phyloP scores from a whole-genome alignment of 257 asterid genomes.

The Pogostemon cablin region DNA sequence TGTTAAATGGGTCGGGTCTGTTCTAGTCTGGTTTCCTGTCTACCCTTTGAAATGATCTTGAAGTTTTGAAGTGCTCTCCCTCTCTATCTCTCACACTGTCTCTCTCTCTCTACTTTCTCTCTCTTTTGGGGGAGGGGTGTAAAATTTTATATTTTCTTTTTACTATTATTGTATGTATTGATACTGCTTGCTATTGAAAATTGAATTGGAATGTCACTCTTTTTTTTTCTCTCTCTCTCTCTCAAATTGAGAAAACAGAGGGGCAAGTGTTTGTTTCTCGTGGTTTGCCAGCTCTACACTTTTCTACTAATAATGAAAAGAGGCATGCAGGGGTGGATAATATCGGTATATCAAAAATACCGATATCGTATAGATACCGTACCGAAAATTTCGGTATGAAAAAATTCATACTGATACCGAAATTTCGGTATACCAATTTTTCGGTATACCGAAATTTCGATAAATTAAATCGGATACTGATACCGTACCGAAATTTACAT shows the following conservation, averaged over 20 bases:
- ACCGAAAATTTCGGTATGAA: too few species aligned
- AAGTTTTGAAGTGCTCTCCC: conserved; percentile 41
- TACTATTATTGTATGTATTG: conserved; percentile 20
- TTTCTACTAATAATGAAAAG: conserved; percentile 17
- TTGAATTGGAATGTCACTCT: conserved; percentile 25
- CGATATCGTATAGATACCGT: too few species aligned
- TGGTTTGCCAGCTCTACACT: conserved; percentile 35
- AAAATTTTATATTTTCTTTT: conserved; percentile 17
- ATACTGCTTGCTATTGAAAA: conserved; percentile 38
- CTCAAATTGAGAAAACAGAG: conserved; percentile 14
- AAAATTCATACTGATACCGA: too few species aligned
- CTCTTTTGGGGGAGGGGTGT: neutral
- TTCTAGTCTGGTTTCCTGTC: conserved; percentile 36
- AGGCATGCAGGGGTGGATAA: neutral
- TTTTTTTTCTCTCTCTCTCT: conserved; percentile 13
- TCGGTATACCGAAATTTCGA: too few species aligned
- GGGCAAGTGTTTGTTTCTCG: conserved; percentile 35
- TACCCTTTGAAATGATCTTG: conserved; percentile 44
- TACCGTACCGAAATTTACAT: too few species aligned
- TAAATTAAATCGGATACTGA: too few species aligned
- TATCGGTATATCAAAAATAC: neutral
- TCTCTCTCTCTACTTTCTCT: neutral
- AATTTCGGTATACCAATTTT: too few species aligned
- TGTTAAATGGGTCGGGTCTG: conserved; percentile 30
- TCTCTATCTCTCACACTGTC: conserved; percentile 14